Evolutionary conservation across 805 yeast genomes (phyloP).

Genomic region (Saccharomycopsis oosterbeekiorum): DNA sequence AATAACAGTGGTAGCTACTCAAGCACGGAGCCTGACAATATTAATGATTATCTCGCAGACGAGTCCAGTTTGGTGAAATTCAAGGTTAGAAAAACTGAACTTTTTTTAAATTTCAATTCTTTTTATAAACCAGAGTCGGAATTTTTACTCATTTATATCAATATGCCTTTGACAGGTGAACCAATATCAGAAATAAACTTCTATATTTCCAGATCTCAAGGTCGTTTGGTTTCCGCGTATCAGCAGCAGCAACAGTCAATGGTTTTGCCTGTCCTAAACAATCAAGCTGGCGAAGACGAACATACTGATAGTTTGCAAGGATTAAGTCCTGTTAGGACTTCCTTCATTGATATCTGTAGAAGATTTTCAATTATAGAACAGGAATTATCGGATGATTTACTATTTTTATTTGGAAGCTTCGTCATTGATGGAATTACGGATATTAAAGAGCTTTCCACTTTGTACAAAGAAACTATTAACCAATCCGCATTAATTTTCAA

Average conservation of each 20-base stretch:
- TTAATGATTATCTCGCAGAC: not conserved
- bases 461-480: conserved; percentile 22
- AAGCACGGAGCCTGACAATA: not conserved
- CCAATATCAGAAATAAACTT: conserved; percentile 22
- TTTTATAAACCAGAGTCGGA: conserved; percentile 48
- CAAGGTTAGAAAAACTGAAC: conserved; percentile 35
- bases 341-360: conserved; percentile 32
- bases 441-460: conserved; percentile 22
- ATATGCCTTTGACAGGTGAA: conserved; percentile 42
- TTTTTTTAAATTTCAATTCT: conserved; percentile 46
- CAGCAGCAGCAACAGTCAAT: not conserved
- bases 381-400: conserved; percentile 32
- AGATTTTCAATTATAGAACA: conserved; percentile 31
- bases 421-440: conserved; percentile 26
- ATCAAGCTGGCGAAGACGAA: not conserved
- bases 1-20: not conserved
- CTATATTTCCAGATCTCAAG: not conserved
- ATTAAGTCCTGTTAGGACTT: conserved; percentile 9
- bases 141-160: conserved; percentile 50
- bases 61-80: conserved; percentile 22
- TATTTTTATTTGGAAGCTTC: conserved; percentile 30
- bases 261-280: not conserved
- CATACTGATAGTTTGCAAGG: not conserved
- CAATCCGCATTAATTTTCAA: conserved; percentile 25
- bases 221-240: not conserved